These are phyloP conservation scores for bread wheat (Triticum aestivum) DNA, from an alignment of 176 grass and related monocot genomes.

Conservation along the genomic window IWGSC_CS_RefSeq_v2.1 NC_057800.1:230594873-230595372, in stretches of 20 bases:
- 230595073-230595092: slow-evolving; percentile 48
- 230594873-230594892: slow-evolving; percentile 42
- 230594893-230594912: slow-evolving; percentile 46
- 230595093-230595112: slow-evolving; percentile 50
- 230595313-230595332: slow-evolving; percentile 25
- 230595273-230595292: slow-evolving; percentile 30
- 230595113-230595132: slow-evolving; percentile 60
- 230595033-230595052: slow-evolving; percentile 36
- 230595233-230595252: not conserved
- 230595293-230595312: not conserved
- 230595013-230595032: slow-evolving; percentile 53
- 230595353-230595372: slow-evolving; percentile 25
- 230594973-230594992: slow-evolving; percentile 36
- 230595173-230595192: slow-evolving; percentile 48
- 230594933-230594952: slow-evolving; percentile 40
- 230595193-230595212: not conserved
- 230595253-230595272: slow-evolving; percentile 8
- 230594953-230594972: slow-evolving; percentile 44
- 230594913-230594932: not conserved
- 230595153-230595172: slow-evolving; percentile 51
- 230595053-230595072: slow-evolving; percentile 37
- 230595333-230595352: slow-evolving; percentile 15
- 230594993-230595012: slow-evolving; percentile 41
- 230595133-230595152: slow-evolving; percentile 43
- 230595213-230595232: not conserved